Evolutionary conservation across 345 rosid genomes (phyloP).

Genomic region (Lumnitzera racemosa): DNA sequence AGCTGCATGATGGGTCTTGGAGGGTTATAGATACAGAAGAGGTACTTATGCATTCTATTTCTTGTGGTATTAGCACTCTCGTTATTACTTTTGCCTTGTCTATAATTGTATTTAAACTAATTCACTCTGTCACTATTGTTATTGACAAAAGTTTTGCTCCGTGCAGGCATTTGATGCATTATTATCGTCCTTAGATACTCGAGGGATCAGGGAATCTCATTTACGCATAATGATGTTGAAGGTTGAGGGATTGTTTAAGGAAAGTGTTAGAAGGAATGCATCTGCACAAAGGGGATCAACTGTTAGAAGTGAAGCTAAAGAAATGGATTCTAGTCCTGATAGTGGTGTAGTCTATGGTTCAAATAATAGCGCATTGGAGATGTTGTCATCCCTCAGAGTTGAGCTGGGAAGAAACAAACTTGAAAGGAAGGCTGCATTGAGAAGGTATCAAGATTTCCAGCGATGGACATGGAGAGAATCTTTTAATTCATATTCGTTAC

Average conservation of each 20-base stretch:
- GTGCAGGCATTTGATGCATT: conserved; percentile 83
- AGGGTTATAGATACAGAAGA: conserved; percentile 83
- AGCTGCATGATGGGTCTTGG: conserved; percentile 74
- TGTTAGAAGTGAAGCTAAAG: conserved; percentile 30
- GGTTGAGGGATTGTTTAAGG: conserved; percentile 73
- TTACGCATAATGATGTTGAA: conserved; percentile 82
- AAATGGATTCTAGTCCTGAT: conserved; percentile 35
- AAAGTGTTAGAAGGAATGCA: conserved; percentile 32
- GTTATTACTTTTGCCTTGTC: no score
- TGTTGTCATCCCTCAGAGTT: conserved; percentile 54
- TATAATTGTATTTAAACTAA: background rate
- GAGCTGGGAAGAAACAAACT: conserved; percentile 65
- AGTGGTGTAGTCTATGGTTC: conserved; percentile 50
- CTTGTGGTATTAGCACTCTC: no score
- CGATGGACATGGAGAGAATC: conserved; percentile 81
- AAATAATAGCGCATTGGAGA: conserved; percentile 36
- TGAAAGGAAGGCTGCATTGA: conserved; percentile 58
- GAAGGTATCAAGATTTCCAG: conserved; percentile 71
- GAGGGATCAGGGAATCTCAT: conserved; percentile 95
- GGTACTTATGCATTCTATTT: conserved; percentile 27
- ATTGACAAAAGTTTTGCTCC: conserved; percentile 6
- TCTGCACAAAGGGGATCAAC: conserved; percentile 23
- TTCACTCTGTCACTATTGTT: background rate
- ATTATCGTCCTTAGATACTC: conserved; percentile 67
- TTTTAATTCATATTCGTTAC: conserved; percentile 30